A percentile compares a stretch with the other conserved stretches of the same genome.
Evolutionary conservation across 495 filamentous ascomycete genomes (phyloP).

Genomic region (Daldinia bambusicola): DNA sequence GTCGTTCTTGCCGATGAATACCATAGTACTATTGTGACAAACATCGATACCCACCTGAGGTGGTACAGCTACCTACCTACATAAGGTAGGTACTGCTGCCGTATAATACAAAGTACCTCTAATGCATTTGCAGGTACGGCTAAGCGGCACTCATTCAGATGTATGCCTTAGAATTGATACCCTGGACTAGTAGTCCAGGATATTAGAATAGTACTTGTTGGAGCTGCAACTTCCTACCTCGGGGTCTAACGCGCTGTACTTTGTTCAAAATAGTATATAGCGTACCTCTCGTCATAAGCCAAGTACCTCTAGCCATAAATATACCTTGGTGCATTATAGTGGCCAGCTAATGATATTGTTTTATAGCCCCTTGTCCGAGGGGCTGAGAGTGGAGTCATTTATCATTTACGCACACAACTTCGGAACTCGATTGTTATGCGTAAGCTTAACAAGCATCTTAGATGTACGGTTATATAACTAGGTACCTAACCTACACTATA

Average conservation of each 20-base stretch:
- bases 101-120: neutral
- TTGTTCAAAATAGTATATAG: neutral
- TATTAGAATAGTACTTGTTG: neutral
- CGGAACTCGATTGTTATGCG: neutral
- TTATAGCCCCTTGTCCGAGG: constrained; percentile 11
- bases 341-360: constrained; percentile 23
- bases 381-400: neutral
- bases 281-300: neutral
- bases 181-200: too few relatives aligned
- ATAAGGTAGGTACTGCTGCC: too few relatives aligned
- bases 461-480: neutral
- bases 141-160: neutral
- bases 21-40: neutral
- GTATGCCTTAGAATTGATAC: too few relatives aligned
- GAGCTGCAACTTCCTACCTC: neutral
- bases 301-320: constrained; percentile 21
- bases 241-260: neutral
- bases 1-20: neutral
- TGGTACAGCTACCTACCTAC: too few relatives aligned
- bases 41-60: constrained; percentile 8
- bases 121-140: neutral
- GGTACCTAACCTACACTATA: neutral
- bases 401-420: neutral
- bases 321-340: constrained; percentile 13
- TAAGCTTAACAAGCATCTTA: constrained; percentile 7